phyloP scores from a whole-genome alignment of 2,329 filamentous ascomycete genomes.

The Arthrobotrys sinensis region DNA sequence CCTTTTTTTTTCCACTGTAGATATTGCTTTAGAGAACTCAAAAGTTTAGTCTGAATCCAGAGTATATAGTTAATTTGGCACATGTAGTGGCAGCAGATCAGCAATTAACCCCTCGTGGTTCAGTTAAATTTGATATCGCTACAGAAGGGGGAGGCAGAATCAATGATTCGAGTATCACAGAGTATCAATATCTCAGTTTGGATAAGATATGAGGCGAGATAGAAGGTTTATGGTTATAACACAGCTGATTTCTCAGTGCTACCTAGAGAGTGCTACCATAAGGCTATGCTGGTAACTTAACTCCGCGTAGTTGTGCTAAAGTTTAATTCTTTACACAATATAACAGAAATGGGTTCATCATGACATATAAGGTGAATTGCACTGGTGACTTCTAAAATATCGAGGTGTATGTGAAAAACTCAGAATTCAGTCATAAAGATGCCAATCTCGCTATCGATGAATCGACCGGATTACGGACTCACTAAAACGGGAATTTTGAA shows the following conservation, averaged over 20 bases:
- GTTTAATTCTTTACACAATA: too few species aligned
- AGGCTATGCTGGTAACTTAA: neutral
- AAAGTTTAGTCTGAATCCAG: too few species aligned
- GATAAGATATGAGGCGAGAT: conserved; percentile 3
- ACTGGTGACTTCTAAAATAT: too few species aligned
- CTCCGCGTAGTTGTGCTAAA: neutral
- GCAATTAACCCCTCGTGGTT: neutral
- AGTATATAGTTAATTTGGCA: too few species aligned
- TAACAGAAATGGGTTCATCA: too few species aligned
- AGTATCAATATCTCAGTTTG: neutral
- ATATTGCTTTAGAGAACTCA: neutral
- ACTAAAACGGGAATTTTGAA: too few species aligned
- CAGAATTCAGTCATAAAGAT: too few species aligned
- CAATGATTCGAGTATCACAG: neutral
- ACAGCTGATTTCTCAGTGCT: conserved; percentile 1
- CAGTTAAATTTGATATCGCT: neutral
- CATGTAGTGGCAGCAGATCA: neutral
- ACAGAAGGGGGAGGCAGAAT: neutral
- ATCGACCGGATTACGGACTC: too few species aligned
- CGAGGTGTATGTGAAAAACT: too few species aligned
- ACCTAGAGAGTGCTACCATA: neutral
- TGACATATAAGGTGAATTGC: too few species aligned
- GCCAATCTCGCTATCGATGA: too few species aligned
- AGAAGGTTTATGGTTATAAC: neutral
- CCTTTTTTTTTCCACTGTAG: neutral